Base-by-base conservation (phyloP, 257 asterid species). In the Salvia miltiorrhiza region DNA sequence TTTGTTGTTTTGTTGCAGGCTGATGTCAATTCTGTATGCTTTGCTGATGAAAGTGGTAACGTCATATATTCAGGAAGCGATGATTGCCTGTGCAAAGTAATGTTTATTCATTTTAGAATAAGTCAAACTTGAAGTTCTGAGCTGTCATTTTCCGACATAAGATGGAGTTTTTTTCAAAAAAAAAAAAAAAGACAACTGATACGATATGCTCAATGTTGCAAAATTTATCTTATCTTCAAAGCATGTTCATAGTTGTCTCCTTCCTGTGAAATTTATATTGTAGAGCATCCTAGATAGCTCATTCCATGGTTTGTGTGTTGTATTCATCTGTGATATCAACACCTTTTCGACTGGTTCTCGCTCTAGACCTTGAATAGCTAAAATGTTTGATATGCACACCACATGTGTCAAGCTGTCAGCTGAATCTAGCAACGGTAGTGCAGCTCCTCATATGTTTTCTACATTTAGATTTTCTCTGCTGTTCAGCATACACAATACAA, bases 31-130 rank as follows among this genome's bases (percentile, higher is more conserved):
- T 86, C 96, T 67, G 99, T 93, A 33, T 90, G 99, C 85, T 93
- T 90, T 82, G 99, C 96, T 17, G 99, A 93, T 69, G 99, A 90
- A 76, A 86, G 85, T 48, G 97, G 99, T 55, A 91, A 93, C 77
- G 73, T 90, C 72, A 86, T 93, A 65, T 93, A 88, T 79, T 93
- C 99, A n/a, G 99, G 99, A 73, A 93, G 99, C 20, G 99, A 93
- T 26, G 99, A 93, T 78, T 77, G 76, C 82, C 93, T 90, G 21
- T 93, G 99, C 83, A 93, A 93, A 82, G 99, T 88, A 87, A 77
- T 70, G 58, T 73, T 59, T 33, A 21, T 75, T 30, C 63, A 11
- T 59, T 66, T 41, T 55, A 61, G 47, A 47, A 16, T 62, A 43
- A 26, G 47, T 47, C 60, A 39, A 67, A 17, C 45, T 56, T 57